Evolutionary conservation across 225 moss, liverwort and hornwort species (phyloP).

Genomic region (Bryum argenteum): DNA sequence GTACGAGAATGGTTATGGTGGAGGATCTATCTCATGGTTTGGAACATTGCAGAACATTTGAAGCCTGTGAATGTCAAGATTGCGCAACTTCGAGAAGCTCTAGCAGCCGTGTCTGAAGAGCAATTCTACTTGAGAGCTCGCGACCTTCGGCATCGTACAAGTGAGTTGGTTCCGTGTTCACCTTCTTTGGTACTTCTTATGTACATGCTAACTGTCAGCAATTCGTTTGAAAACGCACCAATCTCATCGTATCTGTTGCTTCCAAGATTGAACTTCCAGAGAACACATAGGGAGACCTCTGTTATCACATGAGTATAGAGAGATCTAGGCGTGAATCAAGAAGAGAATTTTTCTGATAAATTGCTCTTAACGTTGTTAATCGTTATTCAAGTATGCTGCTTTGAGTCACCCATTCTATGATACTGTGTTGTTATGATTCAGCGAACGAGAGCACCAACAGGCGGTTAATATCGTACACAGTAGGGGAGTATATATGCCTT

Average conservation of each 20-base stretch:
- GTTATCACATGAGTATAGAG: not conserved
- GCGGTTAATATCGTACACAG: constrained; percentile 70
- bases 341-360: no score
- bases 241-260: not conserved
- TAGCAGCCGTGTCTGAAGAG: constrained; percentile 71
- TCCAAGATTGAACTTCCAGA: no score
- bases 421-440: constrained; percentile 40
- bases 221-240: not conserved
- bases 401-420: not conserved
- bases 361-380: no score
- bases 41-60: constrained; percentile 61
- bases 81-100: constrained; percentile 66
- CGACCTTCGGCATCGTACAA: constrained; percentile 76
- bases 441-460: constrained; percentile 85
- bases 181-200: not conserved
- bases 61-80: constrained; percentile 64
- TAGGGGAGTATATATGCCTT: constrained; percentile 68
- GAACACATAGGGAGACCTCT: not conserved
- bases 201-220: not conserved
- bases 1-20: not conserved
- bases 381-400: no score
- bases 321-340: not conserved
- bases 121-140: constrained; percentile 80
- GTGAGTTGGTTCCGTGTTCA: constrained; percentile 42
- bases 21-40: constrained; percentile 20